Base-by-base conservation (phyloP, 2,329 filamentous ascomycete species). In the Microdochium trichocladiopsis region DNA sequence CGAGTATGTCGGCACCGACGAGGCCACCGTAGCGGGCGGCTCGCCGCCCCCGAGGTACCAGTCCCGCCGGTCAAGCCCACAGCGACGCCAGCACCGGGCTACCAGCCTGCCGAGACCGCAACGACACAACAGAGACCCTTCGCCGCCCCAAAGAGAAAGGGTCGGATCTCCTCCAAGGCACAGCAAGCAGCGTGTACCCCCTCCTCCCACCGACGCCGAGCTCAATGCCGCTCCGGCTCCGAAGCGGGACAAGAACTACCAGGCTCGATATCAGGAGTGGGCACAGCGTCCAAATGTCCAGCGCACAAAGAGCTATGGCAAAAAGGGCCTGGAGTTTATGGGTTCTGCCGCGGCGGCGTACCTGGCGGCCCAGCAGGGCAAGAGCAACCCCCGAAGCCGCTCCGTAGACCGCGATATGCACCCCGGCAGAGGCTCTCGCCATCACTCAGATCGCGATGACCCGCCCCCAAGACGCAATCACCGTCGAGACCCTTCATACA, bases 1-100 rank as follows among this genome's bases (percentile, higher is more conserved):
- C 49, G 62, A 64, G 50, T 65, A 65, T 37, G 50, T 64, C 45
- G 63, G 62, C 41, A 64, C 63, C 18, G 62, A 64, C 22, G 62
- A 64, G 48, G 55, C 59, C 24, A 52, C 48, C 14, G 53, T 37
- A 25, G 24, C 18, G 25, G 51, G 59, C 21, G 55, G 51, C 21
- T 52, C 60, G n/a, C 37, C 54, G 10, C 58, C 48, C 31, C 60
- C 50, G 18, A 41, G 48, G 25, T 55, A 33, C 24, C 58, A 28
- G 5, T 52, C 54, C 23, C 49, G 59, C 25, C 57, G 56, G 41
- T 48, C 54, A 4, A 58, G 54, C 28, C 57, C 55, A 23, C 24
- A 55, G 2, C 54, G 54, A 22, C 52, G 59, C 37, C 43, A 21
- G n/a, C 43, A 21, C 43, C 21, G n/a, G n/a, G n/a, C n/a, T n/a